A percentile compares a stretch with the other conserved stretches of the same genome.
phyloP scores from a whole-genome alignment of 441 rosid species.

The Metrosideros polymorpha region DNA sequence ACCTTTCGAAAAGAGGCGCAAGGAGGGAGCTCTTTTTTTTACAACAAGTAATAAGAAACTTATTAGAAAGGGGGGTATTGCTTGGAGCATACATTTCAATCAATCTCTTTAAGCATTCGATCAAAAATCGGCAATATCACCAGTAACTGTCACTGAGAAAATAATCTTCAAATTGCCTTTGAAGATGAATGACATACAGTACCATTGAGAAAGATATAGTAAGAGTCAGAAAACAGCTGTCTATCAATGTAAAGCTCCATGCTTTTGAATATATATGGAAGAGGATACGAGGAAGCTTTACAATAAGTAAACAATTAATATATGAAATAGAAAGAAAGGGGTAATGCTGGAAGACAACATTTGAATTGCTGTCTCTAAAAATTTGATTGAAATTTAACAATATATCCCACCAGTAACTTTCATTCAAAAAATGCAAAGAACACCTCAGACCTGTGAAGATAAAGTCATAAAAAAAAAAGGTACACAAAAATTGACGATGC shows the following conservation, averaged over 20 bases:
- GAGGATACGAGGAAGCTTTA: background rate
- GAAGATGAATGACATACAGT: background rate
- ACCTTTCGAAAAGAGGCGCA: background rate
- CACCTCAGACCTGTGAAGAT: background rate
- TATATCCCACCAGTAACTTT: background rate
- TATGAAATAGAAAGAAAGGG: background rate
- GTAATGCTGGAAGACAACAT: background rate
- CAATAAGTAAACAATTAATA: background rate
- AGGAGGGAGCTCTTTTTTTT: background rate
- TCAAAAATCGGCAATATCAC: background rate
- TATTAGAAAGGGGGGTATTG: background rate
- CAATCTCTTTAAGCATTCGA: background rate
- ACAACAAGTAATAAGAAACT: background rate
- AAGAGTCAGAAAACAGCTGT: background rate
- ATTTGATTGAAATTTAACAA: background rate
- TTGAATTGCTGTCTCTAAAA: background rate
- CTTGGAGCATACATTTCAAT: background rate
- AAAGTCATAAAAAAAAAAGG: background rate
- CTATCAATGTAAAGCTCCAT: background rate
- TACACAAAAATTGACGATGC: background rate
- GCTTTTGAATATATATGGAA: background rate
- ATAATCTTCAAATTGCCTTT: background rate
- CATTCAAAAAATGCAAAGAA: background rate
- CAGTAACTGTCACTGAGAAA: background rate
- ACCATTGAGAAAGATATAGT: background rate